Evolutionary conservation across 352 stramenopile genomes (phyloP).

Genomic region (Lagenidium giganteum): DNA sequence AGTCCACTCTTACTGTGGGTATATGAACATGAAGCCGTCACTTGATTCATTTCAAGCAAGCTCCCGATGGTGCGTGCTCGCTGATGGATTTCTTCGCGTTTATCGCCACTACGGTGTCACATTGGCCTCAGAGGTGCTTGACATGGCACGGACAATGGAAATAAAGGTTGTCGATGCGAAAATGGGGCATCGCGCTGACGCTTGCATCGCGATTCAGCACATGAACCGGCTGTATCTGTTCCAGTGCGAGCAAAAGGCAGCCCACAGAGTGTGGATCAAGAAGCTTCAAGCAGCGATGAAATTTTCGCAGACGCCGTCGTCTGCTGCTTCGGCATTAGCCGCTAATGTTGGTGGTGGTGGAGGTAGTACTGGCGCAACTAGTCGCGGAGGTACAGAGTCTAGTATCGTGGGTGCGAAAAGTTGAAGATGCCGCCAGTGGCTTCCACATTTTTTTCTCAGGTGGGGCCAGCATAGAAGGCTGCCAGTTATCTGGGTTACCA

Average conservation of each 20-base stretch:
- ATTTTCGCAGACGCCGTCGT: conserved; percentile 13
- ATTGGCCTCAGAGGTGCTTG: conserved; percentile 47
- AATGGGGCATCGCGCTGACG: conserved; percentile 20
- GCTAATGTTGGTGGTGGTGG: too few species aligned
- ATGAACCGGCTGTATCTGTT: conserved; percentile 46
- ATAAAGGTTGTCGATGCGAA: conserved; percentile 32
- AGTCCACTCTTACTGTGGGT: conserved; percentile 51
- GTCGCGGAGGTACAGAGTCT: too few species aligned
- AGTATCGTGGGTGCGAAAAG: too few species aligned
- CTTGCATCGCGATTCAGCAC: conserved; percentile 36
- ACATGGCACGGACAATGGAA: conserved; percentile 46
- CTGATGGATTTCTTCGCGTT: conserved; percentile 50
- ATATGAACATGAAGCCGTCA: conserved; percentile 60
- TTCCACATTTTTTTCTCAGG: too few species aligned
- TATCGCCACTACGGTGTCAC: conserved; percentile 76
- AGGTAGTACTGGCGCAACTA: too few species aligned
- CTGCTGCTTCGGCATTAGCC: too few species aligned
- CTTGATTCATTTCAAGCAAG: conserved; percentile 57
- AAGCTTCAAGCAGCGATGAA: conserved; percentile 48
- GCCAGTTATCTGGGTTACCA: too few species aligned
- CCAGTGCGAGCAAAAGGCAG: conserved; percentile 38
- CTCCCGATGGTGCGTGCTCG: conserved; percentile 67
- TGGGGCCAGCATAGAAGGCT: too few species aligned
- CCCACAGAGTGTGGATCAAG: conserved; percentile 54
- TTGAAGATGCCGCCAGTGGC: too few species aligned